Base-by-base conservation (phyloP, 495 filamentous ascomycete species). In the Pyrenula aspistea region DNA sequence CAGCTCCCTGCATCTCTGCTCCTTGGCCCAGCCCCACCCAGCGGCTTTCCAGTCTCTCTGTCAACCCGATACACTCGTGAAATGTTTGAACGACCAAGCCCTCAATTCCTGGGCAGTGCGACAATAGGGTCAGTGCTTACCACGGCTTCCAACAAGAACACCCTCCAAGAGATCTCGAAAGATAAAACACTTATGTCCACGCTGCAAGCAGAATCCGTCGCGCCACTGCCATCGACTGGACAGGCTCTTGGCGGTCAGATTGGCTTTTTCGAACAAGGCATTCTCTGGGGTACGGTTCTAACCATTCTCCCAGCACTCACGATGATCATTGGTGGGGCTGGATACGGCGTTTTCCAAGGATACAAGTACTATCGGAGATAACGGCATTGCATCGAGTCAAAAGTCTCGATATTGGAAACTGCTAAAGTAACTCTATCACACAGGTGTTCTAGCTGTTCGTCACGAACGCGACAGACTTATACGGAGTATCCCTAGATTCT, bases 211-310 rank as follows among this genome's bases (percentile, higher is more conserved):
- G 62, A 72, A 50, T 62, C 65, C 0, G 50, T 67, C 2, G 59
- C 63, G 19, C 71, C 73, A n/a, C 61, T 79, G 23, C 64, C 68
- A 20, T 51, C 67, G 12, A 70, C 65, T 25, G 71, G 71, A 47
- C 72, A 73, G 59, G 57, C 60, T 11, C 57, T 65, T 12, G 70
- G 69, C 2, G 63, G 62, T 4, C 67, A 61, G 15, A 63, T 77
- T 56, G 78, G 76, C 2, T 80, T 75, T 65, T 81, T 81, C 54
- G 74, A 78, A 55, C 73, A 77, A 54, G 78, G 77, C 1, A 72
- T 80, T 24, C 62, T 77, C 24, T 68, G 70, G 4, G 75, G 73
- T 0, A 49, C 62, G 22, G 58, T 58, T 0, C 24, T 70, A 8
- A 54, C 57, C 2, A 49, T 55, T 11, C 55, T 63, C 3, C 62